Base-by-base conservation (phyloP, 2,329 filamentous ascomycete species). In the Curvularia sp. region DNA sequence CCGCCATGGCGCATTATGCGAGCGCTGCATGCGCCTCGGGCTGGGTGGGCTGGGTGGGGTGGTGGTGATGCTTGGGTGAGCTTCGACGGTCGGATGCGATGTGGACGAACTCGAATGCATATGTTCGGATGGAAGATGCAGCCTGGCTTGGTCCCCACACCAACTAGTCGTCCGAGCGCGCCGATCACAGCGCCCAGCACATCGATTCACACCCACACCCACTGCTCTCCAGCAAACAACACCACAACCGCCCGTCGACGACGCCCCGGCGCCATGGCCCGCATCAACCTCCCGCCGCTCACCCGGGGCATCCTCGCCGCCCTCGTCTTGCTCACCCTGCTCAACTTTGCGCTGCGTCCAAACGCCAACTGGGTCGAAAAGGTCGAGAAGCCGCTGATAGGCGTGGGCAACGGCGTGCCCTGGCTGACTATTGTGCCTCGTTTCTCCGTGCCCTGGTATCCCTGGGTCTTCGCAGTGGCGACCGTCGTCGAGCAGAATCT, bases 401-500 rank as follows among this genome's bases (percentile, higher is more conserved):
- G 77, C 54, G 77, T 85, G 81, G 70, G 83, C 84, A 74, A 88
- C 65, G 86, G 92, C 67, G 88, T 95, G 59, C 92, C 94, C 60
- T 98, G 94, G 81, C 84, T 99, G 60, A 91, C 90, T 54, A 85
- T 98, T 61, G 87, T 98, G 43, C 95, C 95, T 6, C 88, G 92
- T 69, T 82, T 88, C 55, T 94, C 93, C 57, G 81, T 96, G 28
- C 57, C 57, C 58, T 85, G 91, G 71, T 97, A 96, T 74, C 95
- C 95, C 0, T 99, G 95, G 95, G 96, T 93, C 0, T 90, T 97
- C 64, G 70, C 96, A 55, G 91, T 91, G 2, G 90, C 93, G 2
- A 91, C 93, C 0, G 85, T 97, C 56, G 92, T 97, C 49, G 95
- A 99, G 81, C 90, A 92, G 78, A 98, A 98, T 77, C 83, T 98